Evolutionary conservation across 352 stramenopile species (phyloP), one percentile per base, ranked within the genome.

Genomic region (Phytophthora meadii): DNA sequence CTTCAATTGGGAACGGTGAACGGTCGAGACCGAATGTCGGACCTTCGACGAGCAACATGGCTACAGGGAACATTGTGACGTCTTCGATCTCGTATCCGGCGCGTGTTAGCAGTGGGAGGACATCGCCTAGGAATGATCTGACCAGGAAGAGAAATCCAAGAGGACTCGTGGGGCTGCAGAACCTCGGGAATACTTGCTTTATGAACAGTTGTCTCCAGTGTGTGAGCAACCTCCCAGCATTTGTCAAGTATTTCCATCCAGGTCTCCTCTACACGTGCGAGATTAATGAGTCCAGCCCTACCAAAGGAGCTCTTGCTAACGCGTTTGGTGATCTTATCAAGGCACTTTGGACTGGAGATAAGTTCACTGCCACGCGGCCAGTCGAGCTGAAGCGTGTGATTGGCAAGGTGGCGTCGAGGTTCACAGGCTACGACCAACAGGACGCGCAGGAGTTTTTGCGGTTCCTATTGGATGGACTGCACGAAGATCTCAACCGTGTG

Each of bases 401-500:
- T 42, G 81, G 82, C 14, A 90, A 93, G 40, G 76, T 89, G 11
- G 79, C 86, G 6, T 80, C 75, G 4, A 70, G 82, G n/a, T 96
- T 94, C 47, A 80, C 69, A 0, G 83, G 84, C 5, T 97, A 97
- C 70, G 84, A 95, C 40, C 90, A 97, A 61, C 89, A 97, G 54
- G 91, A 97, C 50, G 88, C 91, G 1, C 89, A 97, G 53, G 90
- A 97, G 55, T 97, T 97, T 52, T 66, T 97, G n/a, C 90, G 92
- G 11, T 93, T 92, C 28, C 65, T 97, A 11, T 72, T 97, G 1
- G 89, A 97, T 40, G 84, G 77, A 15, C 68, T 97, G 25, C 90
- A 97, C 54, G 90, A 94, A 68, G 90, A 97, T 54, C 70, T 97
- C 14, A 95, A 94, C 54, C 75, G 74, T 1, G 79, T 94, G 40